Evolutionary conservation across 2,329 filamentous ascomycete species (phyloP).

Genomic region (Elsinoe necatrix): DNA sequence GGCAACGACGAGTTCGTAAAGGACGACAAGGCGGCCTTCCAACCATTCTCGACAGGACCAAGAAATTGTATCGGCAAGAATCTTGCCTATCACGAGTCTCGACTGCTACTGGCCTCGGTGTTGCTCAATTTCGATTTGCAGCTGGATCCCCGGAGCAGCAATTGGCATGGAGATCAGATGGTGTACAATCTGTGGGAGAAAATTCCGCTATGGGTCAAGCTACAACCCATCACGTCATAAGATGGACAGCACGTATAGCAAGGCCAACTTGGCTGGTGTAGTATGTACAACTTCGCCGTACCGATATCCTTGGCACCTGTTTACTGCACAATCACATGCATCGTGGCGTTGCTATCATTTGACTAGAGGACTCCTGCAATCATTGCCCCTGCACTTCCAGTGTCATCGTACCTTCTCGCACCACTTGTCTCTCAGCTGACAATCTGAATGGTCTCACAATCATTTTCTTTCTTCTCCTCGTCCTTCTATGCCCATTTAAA

Average conservation of each 20-base stretch:
- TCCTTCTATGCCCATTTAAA: no score
- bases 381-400: no score
- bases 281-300: not conserved
- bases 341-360: no score
- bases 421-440: no score
- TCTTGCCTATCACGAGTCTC: slow-evolving; percentile 33
- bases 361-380: no score
- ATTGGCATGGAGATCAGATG: slow-evolving; percentile 11
- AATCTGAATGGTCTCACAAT: no score
- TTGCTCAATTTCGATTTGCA: slow-evolving; percentile 33
- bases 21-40: slow-evolving; percentile 25
- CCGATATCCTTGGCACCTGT: no score
- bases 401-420: no score
- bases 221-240: not conserved
- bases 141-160: slow-evolving; percentile 6
- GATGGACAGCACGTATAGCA: not conserved
- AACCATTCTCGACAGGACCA: slow-evolving; percentile 28
- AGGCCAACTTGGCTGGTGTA: not conserved
- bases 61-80: slow-evolving; percentile 26
- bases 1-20: slow-evolving; percentile 22
- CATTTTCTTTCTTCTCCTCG: no score
- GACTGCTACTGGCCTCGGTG: slow-evolving; percentile 31
- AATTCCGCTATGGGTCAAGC: slow-evolving; percentile 10
- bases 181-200: slow-evolving; percentile 13
- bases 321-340: no score